Base-by-base conservation (phyloP, 2,329 filamentous ascomycete species). In the Ramichloridium luteum region DNA sequence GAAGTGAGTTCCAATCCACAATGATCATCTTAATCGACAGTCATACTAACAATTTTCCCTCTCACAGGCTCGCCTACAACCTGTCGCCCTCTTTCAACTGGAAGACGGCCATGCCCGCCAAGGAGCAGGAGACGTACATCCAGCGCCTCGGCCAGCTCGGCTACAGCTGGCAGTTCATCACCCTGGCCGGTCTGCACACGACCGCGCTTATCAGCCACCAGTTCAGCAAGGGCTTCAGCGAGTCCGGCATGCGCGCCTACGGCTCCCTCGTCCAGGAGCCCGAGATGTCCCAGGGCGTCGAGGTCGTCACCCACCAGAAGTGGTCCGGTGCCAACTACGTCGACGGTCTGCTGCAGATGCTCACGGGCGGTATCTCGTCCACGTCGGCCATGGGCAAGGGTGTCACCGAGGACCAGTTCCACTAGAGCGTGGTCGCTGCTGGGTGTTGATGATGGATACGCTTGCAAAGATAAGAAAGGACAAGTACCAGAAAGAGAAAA, bases 161-260 rank as follows among this genome's bases (percentile, higher is more conserved):
- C 41, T 98, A 98, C 73, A 93, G 84, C 74, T 98, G 90, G 90
- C 90, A 98, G 62, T 98, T 98, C 70, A 98, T 98, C 67, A 98
- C 90, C n/a, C 74, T 98, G 28, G 90, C 88, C 4, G 90, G 90
- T 46, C 71, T 98, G 54, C 90, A 98, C 68, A 93, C 84, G 40
- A 94, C 84, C 3, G 90, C 88, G 22, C 74, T 98, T 32, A 92
- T 93, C 63, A 79, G 78, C 51, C 76, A 96, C 62, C 75, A 78
- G 41, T 98, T 98, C 62, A 77, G 84, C 38, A 73, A 75, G 55
- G 82, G 83, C 29, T 98, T 81, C 58, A 70, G 70, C 12, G 17
- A 36, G 25, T 33, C 33, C 12, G 88, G 88, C 35, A 98, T 98
- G 88, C 77, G 86, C 35, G 90, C 88, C 10, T 98, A 96, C 58